These are phyloP conservation scores for Castanopsis chinensis DNA, from an alignment of 306 rosid species.

Conservation along the genomic window DNA sequence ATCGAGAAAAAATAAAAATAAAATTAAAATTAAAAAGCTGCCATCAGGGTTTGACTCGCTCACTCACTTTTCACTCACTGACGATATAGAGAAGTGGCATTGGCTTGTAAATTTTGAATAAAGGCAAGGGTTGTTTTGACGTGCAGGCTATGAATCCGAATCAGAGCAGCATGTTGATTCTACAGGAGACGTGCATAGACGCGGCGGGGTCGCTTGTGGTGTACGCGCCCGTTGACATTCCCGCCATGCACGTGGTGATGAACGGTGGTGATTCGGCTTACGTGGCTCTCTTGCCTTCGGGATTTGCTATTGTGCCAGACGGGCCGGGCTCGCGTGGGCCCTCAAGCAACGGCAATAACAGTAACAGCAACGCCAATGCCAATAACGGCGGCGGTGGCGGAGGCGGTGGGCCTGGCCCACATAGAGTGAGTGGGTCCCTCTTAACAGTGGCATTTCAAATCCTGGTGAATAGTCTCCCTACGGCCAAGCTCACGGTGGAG, in stretches of 20 bases:
- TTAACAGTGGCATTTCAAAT: conserved; percentile 94
- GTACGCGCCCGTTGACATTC: conserved; percentile 96
- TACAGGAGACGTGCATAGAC: conserved; percentile 92
- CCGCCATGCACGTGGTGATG: conserved; percentile 98
- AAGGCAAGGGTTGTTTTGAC: not conserved
- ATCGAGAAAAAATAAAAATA: not conserved
- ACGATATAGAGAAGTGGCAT: conserved; percentile 25
- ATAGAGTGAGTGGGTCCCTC: conserved; percentile 70
- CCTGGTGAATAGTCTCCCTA: conserved; percentile 84
- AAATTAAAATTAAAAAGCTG: too few relatives aligned
- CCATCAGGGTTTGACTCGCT: conserved; percentile 37
- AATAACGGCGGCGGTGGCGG: conserved; percentile 1
- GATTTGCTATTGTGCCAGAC: conserved; percentile 84
- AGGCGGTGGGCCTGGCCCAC: conserved; percentile 9
- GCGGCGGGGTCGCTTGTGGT: conserved; percentile 88
- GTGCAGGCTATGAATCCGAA: conserved; percentile 73
- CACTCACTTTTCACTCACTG: not conserved
- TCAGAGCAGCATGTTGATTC: conserved; percentile 92
- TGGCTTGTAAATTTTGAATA: not conserved
- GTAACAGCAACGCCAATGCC: not conserved
- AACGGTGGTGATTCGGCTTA: conserved; percentile 96
- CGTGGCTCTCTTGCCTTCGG: conserved; percentile 83
- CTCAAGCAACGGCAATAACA: not conserved
- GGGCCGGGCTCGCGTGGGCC: conserved; percentile 62
- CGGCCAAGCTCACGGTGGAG: conserved; percentile 90